Conservation (phyloP, 306 rosid species). For the Purshia tridentata region DNA sequence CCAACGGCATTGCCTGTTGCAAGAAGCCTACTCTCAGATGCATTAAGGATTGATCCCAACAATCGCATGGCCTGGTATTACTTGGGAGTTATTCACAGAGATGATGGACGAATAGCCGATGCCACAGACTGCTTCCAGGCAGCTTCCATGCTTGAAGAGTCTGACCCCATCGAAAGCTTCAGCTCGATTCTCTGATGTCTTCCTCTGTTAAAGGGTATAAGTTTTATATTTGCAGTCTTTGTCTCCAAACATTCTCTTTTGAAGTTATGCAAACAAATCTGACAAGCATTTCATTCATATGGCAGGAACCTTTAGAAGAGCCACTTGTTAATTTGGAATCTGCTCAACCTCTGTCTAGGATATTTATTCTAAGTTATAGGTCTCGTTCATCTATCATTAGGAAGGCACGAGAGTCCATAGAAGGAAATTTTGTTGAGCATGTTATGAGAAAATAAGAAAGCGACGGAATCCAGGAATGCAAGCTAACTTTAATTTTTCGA, state of each 20-base stretch:
- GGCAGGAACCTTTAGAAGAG: constrained; percentile 8
- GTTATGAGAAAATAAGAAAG: constrained; percentile 26
- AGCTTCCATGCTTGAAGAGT: constrained; percentile 91
- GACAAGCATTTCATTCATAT: neutral
- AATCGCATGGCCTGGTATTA: constrained; percentile 78
- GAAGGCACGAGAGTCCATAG: constrained; percentile 27
- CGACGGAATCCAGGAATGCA: neutral
- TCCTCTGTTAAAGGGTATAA: neutral
- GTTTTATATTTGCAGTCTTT: neutral
- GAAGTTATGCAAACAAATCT: neutral
- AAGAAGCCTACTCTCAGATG: constrained; percentile 77
- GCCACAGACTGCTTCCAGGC: constrained; percentile 96
- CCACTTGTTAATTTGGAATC: constrained; percentile 1
- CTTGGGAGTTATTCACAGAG: constrained; percentile 73
- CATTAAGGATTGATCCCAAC: constrained; percentile 77
- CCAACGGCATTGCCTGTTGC: constrained; percentile 59
- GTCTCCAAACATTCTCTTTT: neutral
- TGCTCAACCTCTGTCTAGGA: neutral
- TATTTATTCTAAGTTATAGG: neutral
- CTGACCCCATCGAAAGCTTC: constrained; percentile 84
- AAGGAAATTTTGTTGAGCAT: constrained; percentile 18
- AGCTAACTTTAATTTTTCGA: constrained; percentile 20
- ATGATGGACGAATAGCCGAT: constrained; percentile 68
- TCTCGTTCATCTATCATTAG: constrained; percentile 12
- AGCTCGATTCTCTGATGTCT: constrained; percentile 47